Base-by-base conservation (phyloP, 139 green algal species). In the Picochlorum sp. region DNA sequence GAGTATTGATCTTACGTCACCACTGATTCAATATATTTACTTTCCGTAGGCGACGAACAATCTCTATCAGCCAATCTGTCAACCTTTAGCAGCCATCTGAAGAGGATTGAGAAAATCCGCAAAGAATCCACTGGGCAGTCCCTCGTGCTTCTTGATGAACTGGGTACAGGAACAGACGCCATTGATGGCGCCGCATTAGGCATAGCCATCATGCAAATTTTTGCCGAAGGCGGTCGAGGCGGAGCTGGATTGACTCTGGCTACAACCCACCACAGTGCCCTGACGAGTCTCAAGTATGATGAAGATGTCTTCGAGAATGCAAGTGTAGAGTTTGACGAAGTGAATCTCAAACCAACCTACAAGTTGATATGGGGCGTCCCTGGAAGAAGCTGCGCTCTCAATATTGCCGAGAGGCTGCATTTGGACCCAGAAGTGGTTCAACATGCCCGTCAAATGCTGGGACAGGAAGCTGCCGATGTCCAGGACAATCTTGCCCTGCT, bases 61-160 rank as follows among this genome's bases (percentile, higher is more conserved):
- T 88, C 75, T 50, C 75, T 98, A 7, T 79, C 74, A 0, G 76
- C 89, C 55, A 91, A 75, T 55, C 67, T 98, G 37, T 98, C 91
- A 4, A 98, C 92, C 3, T 98, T 98, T 68, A 83, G 68, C 18
- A 87, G 85, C 16, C 92, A 98, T 79, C 72, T 94, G 12, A 41
- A 55, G 4, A 64, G 74, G 25, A 82, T 82, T 20, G 39, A 69
- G 62, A 69, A 63, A 7, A 57, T 91, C 39, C 61, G 87, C 31
- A 60, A 45, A 8, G 86, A 89, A 68, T 76, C 81, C 4, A 70
- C 85, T 53, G 78, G 80, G 28, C 57, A 70, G 13, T 69, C 76
- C 5, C 77, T 98, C 43, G 80, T 98, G 56, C 79, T 98, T 53
- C 67, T 98, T 54, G 92, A 98, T 64, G 92, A 98, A 74, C 68